Evolutionary conservation across 1,139 yeast species (phyloP).

Genomic region (Hansenula sp.): DNA sequence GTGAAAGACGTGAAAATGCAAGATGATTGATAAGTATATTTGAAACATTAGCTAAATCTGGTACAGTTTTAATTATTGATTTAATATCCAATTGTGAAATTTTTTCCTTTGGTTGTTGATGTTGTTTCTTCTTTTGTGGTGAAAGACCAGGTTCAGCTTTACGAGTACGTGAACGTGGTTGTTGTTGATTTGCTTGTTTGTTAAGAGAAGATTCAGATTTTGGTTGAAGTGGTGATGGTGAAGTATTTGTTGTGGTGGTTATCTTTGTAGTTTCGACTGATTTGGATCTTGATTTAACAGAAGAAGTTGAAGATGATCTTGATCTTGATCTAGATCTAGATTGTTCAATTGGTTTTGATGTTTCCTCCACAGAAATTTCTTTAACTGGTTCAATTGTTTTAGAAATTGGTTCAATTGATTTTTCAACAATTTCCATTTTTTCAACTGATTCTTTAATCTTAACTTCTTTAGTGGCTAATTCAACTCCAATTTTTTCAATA

Average conservation of each 20-base stretch:
- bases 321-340: too few relatives aligned
- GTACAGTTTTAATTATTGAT: conserved; percentile 24
- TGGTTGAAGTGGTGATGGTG: conserved; percentile 4
- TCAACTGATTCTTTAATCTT: not conserved
- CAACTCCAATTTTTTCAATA: not conserved
- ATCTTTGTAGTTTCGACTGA: conserved; percentile 9
- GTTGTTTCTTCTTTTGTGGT: conserved; percentile 22
- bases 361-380: not conserved
- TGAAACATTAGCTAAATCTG: conserved; percentile 45
- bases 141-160: conserved; percentile 24
- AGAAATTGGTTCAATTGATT: not conserved
- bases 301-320: too few relatives aligned
- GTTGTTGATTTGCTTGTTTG: conserved; percentile 5
- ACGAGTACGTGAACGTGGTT: conserved; percentile 20
- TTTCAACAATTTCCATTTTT: not conserved
- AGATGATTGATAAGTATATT: conserved; percentile 76
- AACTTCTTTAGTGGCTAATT: too few relatives aligned
- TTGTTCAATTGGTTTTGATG: not conserved
- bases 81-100: conserved; percentile 17
- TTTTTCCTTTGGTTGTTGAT: conserved; percentile 15
- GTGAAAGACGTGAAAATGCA: conserved; percentile 84
- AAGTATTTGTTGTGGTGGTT: conserved; percentile 6
- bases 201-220: conserved; percentile 15
- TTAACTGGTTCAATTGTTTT: not conserved
- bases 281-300: conserved; percentile 7